Percentiles rank a stretch among this genome's conserved stretches.
Conservation (phyloP, 345 rosid genomes). For the Brassica carinata region DNA sequence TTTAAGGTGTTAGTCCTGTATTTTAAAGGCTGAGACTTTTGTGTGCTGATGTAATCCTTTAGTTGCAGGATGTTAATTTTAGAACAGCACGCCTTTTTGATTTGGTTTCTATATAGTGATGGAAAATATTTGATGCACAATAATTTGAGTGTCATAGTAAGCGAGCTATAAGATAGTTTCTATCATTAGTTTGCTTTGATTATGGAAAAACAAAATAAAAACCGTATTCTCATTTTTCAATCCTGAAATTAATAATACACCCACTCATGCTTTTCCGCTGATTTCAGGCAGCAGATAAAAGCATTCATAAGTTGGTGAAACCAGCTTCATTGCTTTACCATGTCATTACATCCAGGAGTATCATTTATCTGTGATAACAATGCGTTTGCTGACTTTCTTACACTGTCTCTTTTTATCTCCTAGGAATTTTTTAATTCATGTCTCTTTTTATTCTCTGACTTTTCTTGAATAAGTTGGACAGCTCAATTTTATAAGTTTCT, state of each 20-base stretch:
- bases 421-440: no score
- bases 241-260: neutral
- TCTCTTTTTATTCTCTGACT: neutral
- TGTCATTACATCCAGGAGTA: no score
- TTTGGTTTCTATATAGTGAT: constrained; percentile 13
- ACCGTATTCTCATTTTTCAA: neutral
- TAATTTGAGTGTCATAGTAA: constrained; percentile 55
- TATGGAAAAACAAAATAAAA: neutral
- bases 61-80: neutral
- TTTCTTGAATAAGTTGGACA: constrained; percentile 20
- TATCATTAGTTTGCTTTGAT: constrained; percentile 21
- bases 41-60: neutral
- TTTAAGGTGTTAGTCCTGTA: neutral
- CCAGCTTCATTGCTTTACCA: no score
- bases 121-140: constrained; percentile 53
- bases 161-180: constrained; percentile 69
- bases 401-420: no score
- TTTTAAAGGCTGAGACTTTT: neutral
- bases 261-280: no score
- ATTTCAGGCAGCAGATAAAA: no score
- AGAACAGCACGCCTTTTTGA: neutral
- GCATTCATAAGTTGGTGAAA: no score
- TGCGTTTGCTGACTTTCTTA: no score
- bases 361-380: no score
- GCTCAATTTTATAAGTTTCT: neutral